phyloP scores from a whole-genome alignment of 2,329 filamentous ascomycete species.

The Fusarium sp. region DNA sequence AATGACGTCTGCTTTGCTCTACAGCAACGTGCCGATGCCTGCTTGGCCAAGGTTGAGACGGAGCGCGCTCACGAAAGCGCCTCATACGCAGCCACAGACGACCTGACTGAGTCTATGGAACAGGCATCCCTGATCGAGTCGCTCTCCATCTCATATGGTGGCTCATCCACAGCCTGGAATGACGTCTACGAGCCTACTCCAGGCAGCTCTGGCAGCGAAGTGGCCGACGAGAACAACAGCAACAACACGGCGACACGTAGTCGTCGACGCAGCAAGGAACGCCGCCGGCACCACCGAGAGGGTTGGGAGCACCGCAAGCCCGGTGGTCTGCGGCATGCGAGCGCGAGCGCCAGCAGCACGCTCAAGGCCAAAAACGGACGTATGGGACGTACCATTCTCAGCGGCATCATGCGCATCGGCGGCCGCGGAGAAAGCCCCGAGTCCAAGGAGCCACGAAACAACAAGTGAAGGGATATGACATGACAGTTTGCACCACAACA shows the following conservation, averaged over 20 bases:
- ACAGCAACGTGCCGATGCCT: constrained; percentile 64
- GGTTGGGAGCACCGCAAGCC: constrained; percentile 41
- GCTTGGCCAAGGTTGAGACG: constrained; percentile 62
- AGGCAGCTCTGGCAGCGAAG: constrained; percentile 65
- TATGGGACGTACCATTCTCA: constrained; percentile 56
- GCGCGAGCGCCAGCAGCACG: constrained; percentile 47
- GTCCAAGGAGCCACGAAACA: constrained; percentile 43
- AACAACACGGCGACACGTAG: constrained; percentile 9
- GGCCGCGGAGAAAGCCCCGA: constrained; percentile 56
- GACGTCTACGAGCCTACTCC: constrained; percentile 53
- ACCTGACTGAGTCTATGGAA: constrained; percentile 63
- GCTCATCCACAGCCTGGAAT: constrained; percentile 44
- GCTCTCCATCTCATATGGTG: constrained; percentile 46
- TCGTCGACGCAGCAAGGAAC: constrained; percentile 50
- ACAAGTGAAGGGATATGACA: constrained; percentile 16
- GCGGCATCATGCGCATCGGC: constrained; percentile 59
- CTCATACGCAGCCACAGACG: constrained; percentile 47
- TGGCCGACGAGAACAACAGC: constrained; percentile 38
- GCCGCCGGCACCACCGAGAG: constrained; percentile 47
- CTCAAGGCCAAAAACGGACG: constrained; percentile 54
- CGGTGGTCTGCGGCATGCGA: constrained; percentile 45
- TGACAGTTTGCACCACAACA: neutral
- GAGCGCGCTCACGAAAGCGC: constrained; percentile 54
- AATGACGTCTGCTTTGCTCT: constrained; percentile 63
- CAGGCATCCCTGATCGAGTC: constrained; percentile 54